Conservation (phyloP, 352 stramenopile species). For the Globisporangium takayamanum region DNA sequence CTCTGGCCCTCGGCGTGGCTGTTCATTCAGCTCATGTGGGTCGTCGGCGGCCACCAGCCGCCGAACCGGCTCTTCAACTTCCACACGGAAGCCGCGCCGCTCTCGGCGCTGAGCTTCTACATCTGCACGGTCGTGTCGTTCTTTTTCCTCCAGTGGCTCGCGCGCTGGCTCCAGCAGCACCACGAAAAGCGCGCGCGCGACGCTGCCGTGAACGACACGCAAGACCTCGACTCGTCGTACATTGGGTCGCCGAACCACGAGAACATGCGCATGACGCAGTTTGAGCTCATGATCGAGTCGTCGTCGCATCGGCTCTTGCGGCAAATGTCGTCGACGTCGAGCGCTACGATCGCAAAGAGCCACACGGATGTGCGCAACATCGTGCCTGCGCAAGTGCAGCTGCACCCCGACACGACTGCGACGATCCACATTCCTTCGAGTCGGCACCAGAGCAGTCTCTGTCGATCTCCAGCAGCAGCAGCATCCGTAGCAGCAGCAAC, state of each 20-base stretch:
- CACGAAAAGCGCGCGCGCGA: conserved; percentile 21
- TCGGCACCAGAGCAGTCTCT: conserved; percentile 2
- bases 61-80: conserved; percentile 55
- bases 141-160: conserved; percentile 32
- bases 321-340: conserved; percentile 16
- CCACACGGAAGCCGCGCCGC: conserved; percentile 32
- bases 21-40: conserved; percentile 49
- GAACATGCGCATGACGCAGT: conserved; percentile 26
- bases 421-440: conserved; percentile 14
- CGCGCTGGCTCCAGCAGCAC: conserved; percentile 24
- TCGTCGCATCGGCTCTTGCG: conserved; percentile 14
- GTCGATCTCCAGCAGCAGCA: neutral
- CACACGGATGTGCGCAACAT: conserved; percentile 14
- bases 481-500: neutral
- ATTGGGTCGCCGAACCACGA: conserved; percentile 22
- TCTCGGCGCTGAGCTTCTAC: conserved; percentile 29
- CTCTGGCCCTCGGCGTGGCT: conserved; percentile 52
- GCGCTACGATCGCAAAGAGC: conserved; percentile 3
- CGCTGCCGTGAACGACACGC: conserved; percentile 11
- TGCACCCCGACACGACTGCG: conserved; percentile 13
- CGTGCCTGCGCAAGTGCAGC: conserved; percentile 13
- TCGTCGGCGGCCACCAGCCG: conserved; percentile 47
- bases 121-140: conserved; percentile 33
- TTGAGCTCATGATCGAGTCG: conserved; percentile 39
- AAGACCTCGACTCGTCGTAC: conserved; percentile 22